Percentiles rank a stretch among this genome's conserved stretches.
Evolutionary conservation across 2,329 filamentous ascomycete species (phyloP).

Genomic region (Aureobasidium uvarum): DNA sequence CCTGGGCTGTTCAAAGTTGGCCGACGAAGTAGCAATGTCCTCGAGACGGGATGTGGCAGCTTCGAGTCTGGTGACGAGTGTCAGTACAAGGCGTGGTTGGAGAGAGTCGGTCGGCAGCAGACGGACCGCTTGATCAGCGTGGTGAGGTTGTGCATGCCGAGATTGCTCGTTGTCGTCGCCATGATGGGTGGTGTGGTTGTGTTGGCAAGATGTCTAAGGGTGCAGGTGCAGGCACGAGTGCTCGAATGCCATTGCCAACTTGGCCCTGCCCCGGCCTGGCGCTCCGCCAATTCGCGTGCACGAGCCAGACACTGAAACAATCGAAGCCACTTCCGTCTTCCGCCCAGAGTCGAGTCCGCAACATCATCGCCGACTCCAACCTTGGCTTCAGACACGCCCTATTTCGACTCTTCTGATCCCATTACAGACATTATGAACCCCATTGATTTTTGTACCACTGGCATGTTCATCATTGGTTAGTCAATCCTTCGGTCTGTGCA

Average conservation of each 20-base stretch:
- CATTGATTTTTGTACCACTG: slow-evolving; percentile 59
- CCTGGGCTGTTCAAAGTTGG: slow-evolving; percentile 53
- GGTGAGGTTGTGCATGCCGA: slow-evolving; percentile 90
- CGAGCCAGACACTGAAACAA: slow-evolving; percentile 18
- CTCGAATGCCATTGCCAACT: not conserved
- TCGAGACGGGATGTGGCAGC: slow-evolving; percentile 94
- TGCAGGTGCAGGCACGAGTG: not conserved
- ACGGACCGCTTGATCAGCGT: slow-evolving; percentile 96
- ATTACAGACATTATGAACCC: not conserved
- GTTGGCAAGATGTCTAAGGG: not conserved
- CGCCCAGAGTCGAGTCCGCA: not conserved
- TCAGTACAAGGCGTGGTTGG: slow-evolving; percentile 44
- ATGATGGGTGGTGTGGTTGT: slow-evolving; percentile 20
- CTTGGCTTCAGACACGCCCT: not conserved
- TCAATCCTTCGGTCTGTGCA: slow-evolving; percentile 1
- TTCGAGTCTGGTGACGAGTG: slow-evolving; percentile 69
- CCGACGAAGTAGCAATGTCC: slow-evolving; percentile 80
- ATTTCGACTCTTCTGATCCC: not conserved
- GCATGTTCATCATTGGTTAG: slow-evolving; percentile 64
- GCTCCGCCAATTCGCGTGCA: slow-evolving; percentile 13
- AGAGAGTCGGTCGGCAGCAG: slow-evolving; percentile 2
- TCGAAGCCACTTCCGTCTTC: slow-evolving; percentile 21
- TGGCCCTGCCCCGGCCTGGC: slow-evolving; percentile 9
- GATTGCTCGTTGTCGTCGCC: slow-evolving; percentile 25
- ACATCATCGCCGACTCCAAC: not conserved